Base-by-base conservation (phyloP, 345 rosid genomes). In the Bruguiera parviflora region DNA sequence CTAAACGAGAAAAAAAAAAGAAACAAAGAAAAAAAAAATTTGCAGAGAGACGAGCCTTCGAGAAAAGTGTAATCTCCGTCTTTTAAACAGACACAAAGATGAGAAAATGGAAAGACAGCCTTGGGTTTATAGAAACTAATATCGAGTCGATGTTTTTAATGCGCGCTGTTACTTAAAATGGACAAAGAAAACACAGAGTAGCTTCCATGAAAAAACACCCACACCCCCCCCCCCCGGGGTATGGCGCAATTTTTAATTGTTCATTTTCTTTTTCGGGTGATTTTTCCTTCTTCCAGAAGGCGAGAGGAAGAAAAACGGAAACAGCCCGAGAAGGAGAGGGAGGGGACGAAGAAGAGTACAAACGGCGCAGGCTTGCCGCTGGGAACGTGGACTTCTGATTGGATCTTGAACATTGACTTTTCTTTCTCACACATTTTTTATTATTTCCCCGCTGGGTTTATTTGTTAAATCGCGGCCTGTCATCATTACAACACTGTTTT, bases 191-290 rank as follows among this genome's bases (percentile, higher is more conserved):
- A 55, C 58, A 22, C 22, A n/a, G 29, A 24, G 3, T n/a, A 15
- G 31, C 16, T 56, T 56, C 59, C 59, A 56, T 56, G 59, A 56
- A 56, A 56, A 31, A 56, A 22, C 59, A 55, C 58, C 27, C 5
- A 11, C 20, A 2, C 5, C 46, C 46, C 15, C 13, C 9, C 3
- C 15, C 15, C 8, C 16, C 47, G 11, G n/a, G n/a, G n/a, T 39
- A 39, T 9, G 47, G 47, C 2, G 47, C 2, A 39, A 39, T 2
- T 39, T 39, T 10, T 2, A 39, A 9, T 39, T 37, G 8, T 37
- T 37, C 11, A 37, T 8, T 8, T 37, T 39, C 11, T 8, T 43
- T 43, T 0, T 8, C 9, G 1, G 2, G 4, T 24, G 59, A 56
- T 15, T 22, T 56, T 56, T 56, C 29, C 16, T 56, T 15, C 19